phyloP scores from a whole-genome alignment of 164 flowering plant species.

The Piper betle region DNA sequence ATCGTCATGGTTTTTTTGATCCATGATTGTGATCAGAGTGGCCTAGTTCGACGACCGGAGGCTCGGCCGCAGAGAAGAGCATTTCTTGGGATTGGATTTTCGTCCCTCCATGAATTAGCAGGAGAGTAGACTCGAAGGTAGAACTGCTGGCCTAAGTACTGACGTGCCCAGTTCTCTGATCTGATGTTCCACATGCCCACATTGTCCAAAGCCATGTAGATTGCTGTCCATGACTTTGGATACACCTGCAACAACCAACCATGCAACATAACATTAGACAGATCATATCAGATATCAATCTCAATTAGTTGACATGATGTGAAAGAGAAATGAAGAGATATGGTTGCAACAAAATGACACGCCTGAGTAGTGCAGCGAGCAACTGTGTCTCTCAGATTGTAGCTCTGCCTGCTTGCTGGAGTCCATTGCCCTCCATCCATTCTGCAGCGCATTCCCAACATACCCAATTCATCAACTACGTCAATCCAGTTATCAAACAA shows the following conservation, averaged over 20 bases:
- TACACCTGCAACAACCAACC: constrained; percentile 40
- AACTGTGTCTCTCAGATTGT: constrained; percentile 64
- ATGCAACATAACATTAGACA: neutral
- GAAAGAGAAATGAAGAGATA: no score
- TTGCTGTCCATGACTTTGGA: constrained; percentile 75
- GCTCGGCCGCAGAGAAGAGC: constrained; percentile 79
- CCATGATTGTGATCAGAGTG: constrained; percentile 14
- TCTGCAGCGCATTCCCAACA: constrained; percentile 25
- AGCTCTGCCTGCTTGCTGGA: constrained; percentile 43
- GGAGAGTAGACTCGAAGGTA: constrained; percentile 71
- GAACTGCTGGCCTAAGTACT: constrained; percentile 87
- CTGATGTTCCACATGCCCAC: constrained; percentile 93
- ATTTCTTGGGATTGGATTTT: constrained; percentile 64
- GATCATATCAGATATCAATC: neutral
- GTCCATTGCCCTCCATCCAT: constrained; percentile 89
- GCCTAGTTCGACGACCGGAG: constrained; percentile 33
- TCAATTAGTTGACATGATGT: neutral
- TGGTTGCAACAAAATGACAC: constrained; percentile 1
- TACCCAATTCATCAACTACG: neutral
- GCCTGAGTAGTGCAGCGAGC: constrained; percentile 79
- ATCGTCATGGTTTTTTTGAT: no score
- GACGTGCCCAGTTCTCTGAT: constrained; percentile 79
- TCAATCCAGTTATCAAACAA: no score
- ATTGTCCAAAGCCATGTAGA: constrained; percentile 75
- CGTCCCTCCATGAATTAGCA: constrained; percentile 74